Evolutionary conservation across 768 basidiomycete genomes (phyloP).

Genomic region (Hypholoma fasciculare): DNA sequence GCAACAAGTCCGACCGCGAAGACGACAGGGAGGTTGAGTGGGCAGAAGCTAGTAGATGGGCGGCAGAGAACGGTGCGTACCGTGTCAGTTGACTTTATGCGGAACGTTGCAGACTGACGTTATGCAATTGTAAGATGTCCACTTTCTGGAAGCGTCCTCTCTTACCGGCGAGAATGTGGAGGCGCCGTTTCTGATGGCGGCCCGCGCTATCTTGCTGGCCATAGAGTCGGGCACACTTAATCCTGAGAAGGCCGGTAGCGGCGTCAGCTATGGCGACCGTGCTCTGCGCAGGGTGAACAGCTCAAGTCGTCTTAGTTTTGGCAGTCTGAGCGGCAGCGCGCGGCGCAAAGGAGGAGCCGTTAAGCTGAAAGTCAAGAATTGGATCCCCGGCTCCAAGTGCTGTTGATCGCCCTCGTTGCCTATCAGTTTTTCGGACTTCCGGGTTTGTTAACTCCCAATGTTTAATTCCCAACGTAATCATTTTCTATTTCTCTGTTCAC

Average conservation of each 20-base stretch:
- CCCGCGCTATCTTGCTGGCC: slow-evolving; percentile 83
- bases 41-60: slow-evolving; percentile 94
- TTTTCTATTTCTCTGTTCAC: slow-evolving; percentile 8
- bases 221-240: slow-evolving; percentile 91
- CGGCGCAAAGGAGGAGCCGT: slow-evolving; percentile 56
- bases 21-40: slow-evolving; percentile 96
- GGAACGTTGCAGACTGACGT: slow-evolving; percentile 1
- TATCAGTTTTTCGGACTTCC: slow-evolving; percentile 1
- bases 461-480: slow-evolving; percentile 6
- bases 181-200: slow-evolving; percentile 87
- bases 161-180: slow-evolving; percentile 92
- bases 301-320: slow-evolving; percentile 86
- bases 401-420: slow-evolving; percentile 43
- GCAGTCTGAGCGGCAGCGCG: slow-evolving; percentile 65
- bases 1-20: slow-evolving; percentile 94
- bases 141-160: slow-evolving; percentile 93
- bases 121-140: slow-evolving; percentile 58
- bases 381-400: slow-evolving; percentile 68
- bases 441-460: slow-evolving; percentile 1
- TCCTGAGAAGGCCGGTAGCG: slow-evolving; percentile 92
- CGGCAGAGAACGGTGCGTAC: slow-evolving; percentile 84
- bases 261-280: slow-evolving; percentile 95
- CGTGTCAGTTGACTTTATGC: slow-evolving; percentile 6
- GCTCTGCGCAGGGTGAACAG: slow-evolving; percentile 89
- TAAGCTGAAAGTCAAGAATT: slow-evolving; percentile 59